These are phyloP conservation scores for Stephanodiscus minutulus DNA, from an alignment of 108 stramenopile species.

Conservation along the genomic window DNA sequence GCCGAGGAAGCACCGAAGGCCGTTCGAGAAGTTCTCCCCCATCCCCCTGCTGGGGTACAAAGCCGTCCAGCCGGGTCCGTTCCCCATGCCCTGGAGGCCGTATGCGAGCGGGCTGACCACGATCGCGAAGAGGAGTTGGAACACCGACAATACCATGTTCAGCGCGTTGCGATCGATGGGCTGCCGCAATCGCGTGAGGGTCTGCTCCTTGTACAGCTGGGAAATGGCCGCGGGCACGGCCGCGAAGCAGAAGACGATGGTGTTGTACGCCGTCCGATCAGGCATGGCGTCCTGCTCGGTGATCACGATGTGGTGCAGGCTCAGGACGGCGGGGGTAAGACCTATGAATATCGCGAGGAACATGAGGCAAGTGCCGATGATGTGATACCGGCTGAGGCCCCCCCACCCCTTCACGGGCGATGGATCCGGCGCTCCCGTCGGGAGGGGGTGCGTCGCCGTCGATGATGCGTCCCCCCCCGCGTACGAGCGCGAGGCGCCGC, in stretches of 20 bases:
- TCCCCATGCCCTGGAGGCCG: slow-evolving; percentile 72
- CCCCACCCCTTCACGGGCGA: slow-evolving; percentile 61
- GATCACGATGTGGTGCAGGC: slow-evolving; percentile 62
- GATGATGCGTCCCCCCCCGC: too few species aligned
- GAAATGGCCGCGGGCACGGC: slow-evolving; percentile 77
- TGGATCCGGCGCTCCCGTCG: slow-evolving; percentile 24
- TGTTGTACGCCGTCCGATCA: slow-evolving; percentile 71
- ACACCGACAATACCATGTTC: slow-evolving; percentile 71
- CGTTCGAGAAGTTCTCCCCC: slow-evolving; percentile 69
- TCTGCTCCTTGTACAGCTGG: slow-evolving; percentile 84
- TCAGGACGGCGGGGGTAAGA: slow-evolving; percentile 62
- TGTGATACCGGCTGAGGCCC: slow-evolving; percentile 64
- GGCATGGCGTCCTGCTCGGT: slow-evolving; percentile 64
- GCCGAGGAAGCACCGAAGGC: slow-evolving; percentile 76
- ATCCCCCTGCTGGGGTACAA: slow-evolving; percentile 72
- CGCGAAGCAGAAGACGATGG: slow-evolving; percentile 66
- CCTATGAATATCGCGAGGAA: slow-evolving; percentile 72
- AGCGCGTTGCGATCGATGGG: slow-evolving; percentile 76
- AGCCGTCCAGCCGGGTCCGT: slow-evolving; percentile 57
- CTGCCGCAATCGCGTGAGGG: slow-evolving; percentile 70
- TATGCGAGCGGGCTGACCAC: slow-evolving; percentile 81
- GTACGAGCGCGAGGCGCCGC: slow-evolving; percentile 15
- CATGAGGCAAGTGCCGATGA: slow-evolving; percentile 65
- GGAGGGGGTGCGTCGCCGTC: slow-evolving; percentile 11
- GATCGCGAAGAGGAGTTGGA: slow-evolving; percentile 76